A percentile compares a stretch with the other conserved stretches of the same genome.
Conservation (phyloP, 768 basidiomycete genomes). For the Russula emetica region DNA sequence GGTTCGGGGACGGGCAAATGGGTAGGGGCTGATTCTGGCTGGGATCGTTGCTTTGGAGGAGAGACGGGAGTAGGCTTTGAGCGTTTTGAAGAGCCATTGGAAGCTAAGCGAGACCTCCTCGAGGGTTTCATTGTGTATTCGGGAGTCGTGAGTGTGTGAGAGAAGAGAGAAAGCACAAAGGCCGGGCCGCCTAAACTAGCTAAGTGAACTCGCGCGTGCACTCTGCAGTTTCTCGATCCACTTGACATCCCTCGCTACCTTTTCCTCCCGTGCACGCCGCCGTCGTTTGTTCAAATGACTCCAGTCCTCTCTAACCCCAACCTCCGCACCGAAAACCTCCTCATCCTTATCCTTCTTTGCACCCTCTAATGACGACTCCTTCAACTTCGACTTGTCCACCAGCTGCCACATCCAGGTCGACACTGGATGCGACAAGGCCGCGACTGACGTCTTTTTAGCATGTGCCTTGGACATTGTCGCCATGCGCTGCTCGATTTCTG, state of each 20-base stretch:
- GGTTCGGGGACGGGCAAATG: conserved; percentile 6
- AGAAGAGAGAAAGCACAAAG: neutral
- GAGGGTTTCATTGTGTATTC: conserved; percentile 21
- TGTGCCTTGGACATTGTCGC: conserved; percentile 30
- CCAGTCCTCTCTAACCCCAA: conserved; percentile 49
- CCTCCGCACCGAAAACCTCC: conserved; percentile 36
- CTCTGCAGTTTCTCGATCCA: conserved; percentile 38
- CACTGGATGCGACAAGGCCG: conserved; percentile 6
- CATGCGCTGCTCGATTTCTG: conserved; percentile 31
- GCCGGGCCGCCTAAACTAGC: conserved; percentile 9
- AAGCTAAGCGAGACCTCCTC: conserved; percentile 20
- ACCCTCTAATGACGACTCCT: neutral
- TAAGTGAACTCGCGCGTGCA: conserved; percentile 15
- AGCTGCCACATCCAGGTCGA: conserved; percentile 43
- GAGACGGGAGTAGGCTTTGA: conserved; percentile 16
- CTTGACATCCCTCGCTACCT: conserved; percentile 43
- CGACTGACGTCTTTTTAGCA: conserved; percentile 32
- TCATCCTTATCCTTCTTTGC: conserved; percentile 13
- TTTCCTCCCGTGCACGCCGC: conserved; percentile 43
- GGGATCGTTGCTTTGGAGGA: conserved; percentile 13
- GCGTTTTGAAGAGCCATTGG: conserved; percentile 23
- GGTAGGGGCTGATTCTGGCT: conserved; percentile 13
- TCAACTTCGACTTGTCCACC: conserved; percentile 9
- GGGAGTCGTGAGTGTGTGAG: neutral
- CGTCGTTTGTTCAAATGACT: conserved; percentile 56